These are phyloP conservation scores for Fusarium sambucinum DNA, from an alignment of 2,329 filamentous ascomycete genomes.

Conservation along the genomic window DNA sequence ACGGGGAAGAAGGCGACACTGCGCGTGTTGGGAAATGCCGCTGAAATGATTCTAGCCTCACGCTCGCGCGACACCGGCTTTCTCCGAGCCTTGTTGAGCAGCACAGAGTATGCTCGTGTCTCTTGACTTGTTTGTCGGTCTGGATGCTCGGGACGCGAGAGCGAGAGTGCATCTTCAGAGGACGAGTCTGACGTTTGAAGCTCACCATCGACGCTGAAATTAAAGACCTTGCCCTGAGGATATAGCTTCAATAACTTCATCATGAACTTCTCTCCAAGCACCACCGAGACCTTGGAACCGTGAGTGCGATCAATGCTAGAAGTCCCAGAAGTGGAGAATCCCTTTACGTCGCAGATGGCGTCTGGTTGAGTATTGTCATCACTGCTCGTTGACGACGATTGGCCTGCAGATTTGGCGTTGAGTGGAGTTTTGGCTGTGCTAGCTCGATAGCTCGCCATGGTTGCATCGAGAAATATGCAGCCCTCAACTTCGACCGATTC, in stretches of 20 bases:
- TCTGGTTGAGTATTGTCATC: not conserved
- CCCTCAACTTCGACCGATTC: constrained; percentile 2
- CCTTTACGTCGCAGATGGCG: not conserved
- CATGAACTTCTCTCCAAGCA: not conserved
- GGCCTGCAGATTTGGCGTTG: not conserved
- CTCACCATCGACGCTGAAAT: not conserved
- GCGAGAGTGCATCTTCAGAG: not conserved
- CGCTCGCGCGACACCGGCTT: not conserved
- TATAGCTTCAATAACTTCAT: not conserved
- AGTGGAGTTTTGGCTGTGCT: not conserved
- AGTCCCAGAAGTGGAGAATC: not conserved
- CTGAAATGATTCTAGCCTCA: not conserved
- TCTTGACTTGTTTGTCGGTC: too few relatives aligned
- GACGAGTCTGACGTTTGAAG: constrained; percentile 5
- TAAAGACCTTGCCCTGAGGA: not conserved
- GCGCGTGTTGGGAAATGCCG: not conserved
- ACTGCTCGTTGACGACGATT: not conserved
- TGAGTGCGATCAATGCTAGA: not conserved
- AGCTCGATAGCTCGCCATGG: not conserved
- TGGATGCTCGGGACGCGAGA: too few relatives aligned
- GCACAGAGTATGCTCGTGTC: too few relatives aligned
- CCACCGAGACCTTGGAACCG: not conserved
- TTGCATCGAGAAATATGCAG: not conserved
- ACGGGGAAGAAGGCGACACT: constrained; percentile 10
- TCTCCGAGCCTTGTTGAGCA: too few relatives aligned